phyloP scores from a whole-genome alignment of 306 rosid genomes.

The Fagus crenata region DNA sequence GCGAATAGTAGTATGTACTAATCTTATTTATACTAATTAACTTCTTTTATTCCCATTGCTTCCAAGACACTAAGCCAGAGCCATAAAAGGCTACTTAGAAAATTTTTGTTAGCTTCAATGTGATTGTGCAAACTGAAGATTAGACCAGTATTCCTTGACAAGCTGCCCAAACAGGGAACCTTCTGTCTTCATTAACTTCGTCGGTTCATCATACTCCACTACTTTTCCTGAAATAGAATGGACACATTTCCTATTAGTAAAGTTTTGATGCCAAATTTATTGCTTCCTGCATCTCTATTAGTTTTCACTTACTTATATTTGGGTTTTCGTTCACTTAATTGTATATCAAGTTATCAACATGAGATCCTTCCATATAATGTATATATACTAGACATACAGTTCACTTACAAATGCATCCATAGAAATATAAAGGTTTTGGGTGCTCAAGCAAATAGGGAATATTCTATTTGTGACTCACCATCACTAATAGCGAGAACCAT shows the following conservation, averaged over 20 bases:
- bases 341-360: not conserved
- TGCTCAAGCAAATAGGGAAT: not conserved
- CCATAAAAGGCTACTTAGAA: not conserved
- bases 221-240: constrained; percentile 57
- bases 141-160: constrained; percentile 93
- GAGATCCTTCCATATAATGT: not conserved
- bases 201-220: constrained; percentile 81
- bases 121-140: constrained; percentile 60
- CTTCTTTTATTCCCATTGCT: not conserved
- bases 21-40: too few species aligned
- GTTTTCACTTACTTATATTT: not conserved
- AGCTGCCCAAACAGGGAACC: constrained; percentile 74
- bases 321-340: not conserved
- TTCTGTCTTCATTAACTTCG: constrained; percentile 68
- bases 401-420: too few species aligned
- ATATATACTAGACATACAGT: not conserved
- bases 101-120: constrained; percentile 28
- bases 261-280: not conserved
- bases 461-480: constrained; percentile 58
- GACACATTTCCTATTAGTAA: not conserved
- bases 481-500: constrained; percentile 86
- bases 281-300: not conserved
- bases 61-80: not conserved
- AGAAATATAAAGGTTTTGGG: not conserved
- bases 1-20: too few species aligned